Evolutionary conservation across 2,329 filamentous ascomycete species (phyloP), one percentile per base, ranked within the genome.

Genomic region (Hypocreales sp.): DNA sequence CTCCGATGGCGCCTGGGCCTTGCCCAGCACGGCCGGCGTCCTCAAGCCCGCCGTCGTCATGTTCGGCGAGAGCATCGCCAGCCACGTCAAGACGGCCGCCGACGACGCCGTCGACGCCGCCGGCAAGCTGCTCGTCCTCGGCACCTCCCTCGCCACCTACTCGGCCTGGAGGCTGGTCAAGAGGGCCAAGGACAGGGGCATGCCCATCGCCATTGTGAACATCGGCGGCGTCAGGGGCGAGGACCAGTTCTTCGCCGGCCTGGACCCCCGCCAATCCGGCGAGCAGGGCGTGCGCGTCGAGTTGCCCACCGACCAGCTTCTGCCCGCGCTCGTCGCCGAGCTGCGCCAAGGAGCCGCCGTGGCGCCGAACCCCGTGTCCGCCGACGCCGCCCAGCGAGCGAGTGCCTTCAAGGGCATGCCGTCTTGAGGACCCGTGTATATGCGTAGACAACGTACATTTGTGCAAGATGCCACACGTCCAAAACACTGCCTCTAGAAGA

Each of bases 21-120:
- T 62, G 5, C 55, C 56, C 0, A 75, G 72, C 39, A 72, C 66
- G 3, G 81, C 73, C 0, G 90, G 87, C 3, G 72, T 95, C 20
- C 51, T 98, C 30, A 95, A 95, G 46, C 90, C 90, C 4, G 81
- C 81, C 1, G 86, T 98, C 3, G 75, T 86, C 41, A 94, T 95
- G 83, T 95, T 95, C 48, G 90, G 90, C 11, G 90, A 95, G 53
- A 86, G 72, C 33, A 92, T 95, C 26, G 60, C 69, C 0, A 51
- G 55, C 2, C 43, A 55, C 2, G 74, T 86, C 20, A 94, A 92
- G 49, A 50, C 58, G 2, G 73, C 72, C 0, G 87, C 86, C 2
- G 86, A 95, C 45, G 56, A 71, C 16, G 79, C 79, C 9, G 72
- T 95, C 26, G 81, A 94, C 42, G 64, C 66, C 16, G 79, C 83